Base-by-base conservation (phyloP, 2,329 filamentous ascomycete species). In the Cladosporium sphaerospermum region DNA sequence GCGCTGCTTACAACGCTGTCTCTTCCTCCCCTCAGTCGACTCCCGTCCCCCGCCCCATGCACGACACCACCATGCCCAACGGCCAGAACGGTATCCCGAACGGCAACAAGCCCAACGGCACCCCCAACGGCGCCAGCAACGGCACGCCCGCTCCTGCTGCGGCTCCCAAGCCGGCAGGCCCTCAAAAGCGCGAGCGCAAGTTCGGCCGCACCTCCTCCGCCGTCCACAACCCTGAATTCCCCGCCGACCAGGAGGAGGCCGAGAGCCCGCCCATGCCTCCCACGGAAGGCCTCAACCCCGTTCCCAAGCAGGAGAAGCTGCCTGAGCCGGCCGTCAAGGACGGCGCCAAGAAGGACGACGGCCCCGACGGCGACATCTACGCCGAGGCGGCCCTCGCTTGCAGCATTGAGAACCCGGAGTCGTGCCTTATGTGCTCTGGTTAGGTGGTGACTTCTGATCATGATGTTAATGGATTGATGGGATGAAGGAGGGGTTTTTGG, bases 341-440 rank as follows among this genome's bases (percentile, higher is more conserved):
- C 45, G 71, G 71, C 52, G 77, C 76, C 69, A 86, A 92, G 71
- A 79, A 81, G 2, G 89, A 95, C 67, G 90, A 95, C 63, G 79
- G 79, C 43, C 82, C 86, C 58, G 91, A 96, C 71, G 83, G 82
- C 47, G 92, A 99, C 69, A 99, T 99, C 63, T 99, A 96, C 72
- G 92, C 92, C 0, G 88, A 97, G 62, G 89, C 91, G 54, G 91
- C 88, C 13, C 77, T 99, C 69, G 83, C 85, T 64, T 99, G 93
- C 78, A 96, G 91, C 75, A 97, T 99, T 71, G 91, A 97, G 69
- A 96, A 97, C 77, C 89, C 86, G 62, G 93, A 99, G 70, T 80
- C 86, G 45, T 99, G 93, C 70, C 70, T 96, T 60, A 97, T 99
- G 93, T 99, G 93, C 84, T 95, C 89, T 73, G 92, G 91, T 77